Evolutionary conservation across 2,329 filamentous ascomycete species (phyloP), one percentile per base, ranked within the genome.

Genomic region (Decorospora gaudefroyi): DNA sequence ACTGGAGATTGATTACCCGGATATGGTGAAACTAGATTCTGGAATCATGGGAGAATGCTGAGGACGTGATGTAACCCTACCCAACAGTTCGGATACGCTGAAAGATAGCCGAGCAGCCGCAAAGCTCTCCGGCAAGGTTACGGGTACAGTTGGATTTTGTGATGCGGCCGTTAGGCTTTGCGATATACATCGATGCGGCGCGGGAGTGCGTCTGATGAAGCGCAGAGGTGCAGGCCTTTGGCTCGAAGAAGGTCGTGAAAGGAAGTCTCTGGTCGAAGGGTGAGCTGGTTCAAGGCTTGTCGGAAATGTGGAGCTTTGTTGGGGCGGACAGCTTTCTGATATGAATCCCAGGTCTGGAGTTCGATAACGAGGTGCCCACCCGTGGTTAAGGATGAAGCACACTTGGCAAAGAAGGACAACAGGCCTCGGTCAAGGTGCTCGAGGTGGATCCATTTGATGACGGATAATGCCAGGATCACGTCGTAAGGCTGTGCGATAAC

Each of bases 401-500:
- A 71, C 34, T 67, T 67, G 29, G 35, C 50, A 41, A 71, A 70
- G 47, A 71, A 70, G 6, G 19, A 39, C 21, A 52, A 26, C 46
- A 71, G 44, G 23, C 67, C 67, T 29, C 56, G 46, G 41, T 71
- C 68, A n/a, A 59, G 50, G 43, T 69, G 66, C 46, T 67, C 59
- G 19, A 70, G 58, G 44, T 70, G 69, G 32, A 71, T 67, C 68
- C 68, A 72, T 51, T 71, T 70, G 47, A 70, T 64, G 42, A 71
- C 67, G 41, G 65, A 70, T 51, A 72, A 57, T 15, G 66, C 68
- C 51, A 71, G 62, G 58, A 72, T 68, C 28, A 67, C 57, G 44
- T 70, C 52, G 53, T 64, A 70, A 46, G 61, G 55, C 21, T 57
- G 62, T 26, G 53, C 41, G 27, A 53, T 48, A 22, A 49, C 57